These are phyloP conservation scores for Colletotrichum chlorophyti DNA, from an alignment of 2,329 filamentous ascomycete species.

Conservation along the genomic window DNA sequence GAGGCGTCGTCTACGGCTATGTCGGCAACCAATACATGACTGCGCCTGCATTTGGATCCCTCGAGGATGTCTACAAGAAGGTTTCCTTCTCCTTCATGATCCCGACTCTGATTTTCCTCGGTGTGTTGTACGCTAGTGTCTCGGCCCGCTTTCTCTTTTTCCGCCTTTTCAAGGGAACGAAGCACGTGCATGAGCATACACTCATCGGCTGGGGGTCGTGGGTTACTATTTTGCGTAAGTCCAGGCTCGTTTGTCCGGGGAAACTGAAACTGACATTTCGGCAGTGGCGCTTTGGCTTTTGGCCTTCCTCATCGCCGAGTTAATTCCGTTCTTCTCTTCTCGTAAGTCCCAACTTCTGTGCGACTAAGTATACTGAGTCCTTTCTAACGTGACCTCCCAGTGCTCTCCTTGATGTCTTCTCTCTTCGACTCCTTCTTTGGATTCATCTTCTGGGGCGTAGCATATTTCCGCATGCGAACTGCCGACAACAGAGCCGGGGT, in stretches of 20 bases:
- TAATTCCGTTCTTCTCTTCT: conserved; percentile 92
- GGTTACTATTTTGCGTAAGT: conserved; percentile 72
- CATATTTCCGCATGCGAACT: conserved; percentile 77
- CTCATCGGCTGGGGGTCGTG: conserved; percentile 81
- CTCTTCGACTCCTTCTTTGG: conserved; percentile 93
- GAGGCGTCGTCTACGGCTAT: conserved; percentile 83
- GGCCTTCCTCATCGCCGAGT: conserved; percentile 91
- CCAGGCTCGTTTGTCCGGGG: not conserved
- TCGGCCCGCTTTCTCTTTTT: conserved; percentile 93
- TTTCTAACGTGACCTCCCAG: conserved; percentile 48
- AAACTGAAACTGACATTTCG: conserved; percentile 6
- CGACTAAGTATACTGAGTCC: too few relatives aligned
- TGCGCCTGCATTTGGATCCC: conserved; percentile 83
- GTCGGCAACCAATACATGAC: conserved; percentile 91
- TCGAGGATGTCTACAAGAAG: conserved; percentile 84
- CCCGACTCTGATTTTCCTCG: conserved; percentile 90
- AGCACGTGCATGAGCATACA: conserved; percentile 82
- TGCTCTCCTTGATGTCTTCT: conserved; percentile 79
- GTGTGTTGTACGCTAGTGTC: conserved; percentile 88
- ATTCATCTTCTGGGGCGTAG: conserved; percentile 93
- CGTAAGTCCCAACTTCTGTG: conserved; percentile 47
- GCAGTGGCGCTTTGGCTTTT: conserved; percentile 75
- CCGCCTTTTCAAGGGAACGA: conserved; percentile 79
- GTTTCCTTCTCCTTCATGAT: conserved; percentile 95
- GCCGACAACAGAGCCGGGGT: conserved; percentile 65